Evolutionary conservation across 805 yeast species (phyloP).

Genomic region (Millerago galiae): DNA sequence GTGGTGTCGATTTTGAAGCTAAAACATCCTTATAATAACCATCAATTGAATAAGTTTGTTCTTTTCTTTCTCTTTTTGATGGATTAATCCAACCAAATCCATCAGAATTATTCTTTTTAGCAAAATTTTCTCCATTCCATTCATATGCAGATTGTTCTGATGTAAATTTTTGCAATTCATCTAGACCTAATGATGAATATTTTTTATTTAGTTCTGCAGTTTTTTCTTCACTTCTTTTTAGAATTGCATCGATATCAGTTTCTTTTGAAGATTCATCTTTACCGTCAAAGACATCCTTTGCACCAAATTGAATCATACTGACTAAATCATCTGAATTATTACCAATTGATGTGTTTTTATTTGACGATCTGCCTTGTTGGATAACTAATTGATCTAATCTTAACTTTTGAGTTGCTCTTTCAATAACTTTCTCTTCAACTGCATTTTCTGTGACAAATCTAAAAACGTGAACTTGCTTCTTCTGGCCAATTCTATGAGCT

Average conservation of each 20-base stretch:
- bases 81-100: constrained; percentile 66
- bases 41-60: constrained; percentile 71
- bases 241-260: constrained; percentile 78
- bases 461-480: constrained; percentile 88
- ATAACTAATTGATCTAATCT: constrained; percentile 91
- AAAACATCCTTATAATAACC: constrained; percentile 70
- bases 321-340: constrained; percentile 77
- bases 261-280: constrained; percentile 22
- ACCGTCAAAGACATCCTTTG: constrained; percentile 74
- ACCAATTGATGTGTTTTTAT: constrained; percentile 44
- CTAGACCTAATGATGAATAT: constrained; percentile 81
- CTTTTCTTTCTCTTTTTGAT: constrained; percentile 67
- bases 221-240: constrained; percentile 73
- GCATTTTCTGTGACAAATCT: constrained; percentile 94
- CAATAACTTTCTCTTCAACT: constrained; percentile 92
- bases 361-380: constrained; percentile 75
- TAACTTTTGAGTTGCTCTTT: constrained; percentile 91
- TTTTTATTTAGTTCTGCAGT: constrained; percentile 75
- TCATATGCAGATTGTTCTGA: constrained; percentile 88
- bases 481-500: constrained; percentile 96
- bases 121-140: constrained; percentile 84
- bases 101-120: constrained; percentile 34
- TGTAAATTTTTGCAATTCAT: constrained; percentile 87
- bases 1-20: constrained; percentile 30
- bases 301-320: constrained; percentile 97